phyloP scores from a whole-genome alignment of 768 basidiomycete genomes.

The Coprinopsis sp. region DNA sequence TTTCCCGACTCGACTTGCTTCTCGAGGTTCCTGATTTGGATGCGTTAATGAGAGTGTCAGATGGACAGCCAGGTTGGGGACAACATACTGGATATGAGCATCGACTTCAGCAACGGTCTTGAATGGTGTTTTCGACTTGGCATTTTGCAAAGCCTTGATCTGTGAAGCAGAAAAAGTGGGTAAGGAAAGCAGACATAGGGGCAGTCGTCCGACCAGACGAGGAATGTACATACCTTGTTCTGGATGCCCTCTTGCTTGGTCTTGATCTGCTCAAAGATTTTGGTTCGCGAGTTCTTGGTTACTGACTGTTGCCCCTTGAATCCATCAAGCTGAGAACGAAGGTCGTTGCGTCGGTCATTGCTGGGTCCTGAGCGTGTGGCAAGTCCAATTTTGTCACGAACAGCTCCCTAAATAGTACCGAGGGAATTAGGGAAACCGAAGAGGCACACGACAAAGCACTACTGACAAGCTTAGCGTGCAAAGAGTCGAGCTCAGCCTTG shows the following conservation, averaged over 20 bases:
- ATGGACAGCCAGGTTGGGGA: not conserved
- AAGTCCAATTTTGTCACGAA: conserved; percentile 72
- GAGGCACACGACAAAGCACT: conserved; percentile 3
- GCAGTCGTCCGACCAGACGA: not conserved
- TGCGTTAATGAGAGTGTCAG: not conserved
- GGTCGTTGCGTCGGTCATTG: conserved; percentile 65
- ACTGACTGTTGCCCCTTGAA: conserved; percentile 77
- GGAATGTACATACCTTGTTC: conserved; percentile 59
- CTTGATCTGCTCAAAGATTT: conserved; percentile 77
- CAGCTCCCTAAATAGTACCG: conserved; percentile 43
- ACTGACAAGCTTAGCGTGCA: conserved; percentile 79
- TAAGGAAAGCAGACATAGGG: not conserved
- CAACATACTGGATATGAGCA: conserved; percentile 71
- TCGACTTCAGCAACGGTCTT: conserved; percentile 86
- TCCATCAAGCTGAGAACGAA: conserved; percentile 77
- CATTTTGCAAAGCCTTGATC: conserved; percentile 84
- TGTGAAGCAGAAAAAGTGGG: conserved; percentile 24
- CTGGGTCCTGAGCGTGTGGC: conserved; percentile 48
- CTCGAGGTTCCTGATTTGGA: conserved; percentile 61
- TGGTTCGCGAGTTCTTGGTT: conserved; percentile 64
- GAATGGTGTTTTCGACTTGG: conserved; percentile 72
- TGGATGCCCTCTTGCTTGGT: conserved; percentile 68
- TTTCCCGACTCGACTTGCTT: conserved; percentile 88
- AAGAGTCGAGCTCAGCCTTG: conserved; percentile 76
- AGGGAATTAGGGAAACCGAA: conserved; percentile 9